Base-by-base conservation (phyloP, 306 rosid species). In the Vigna hirtella region DNA sequence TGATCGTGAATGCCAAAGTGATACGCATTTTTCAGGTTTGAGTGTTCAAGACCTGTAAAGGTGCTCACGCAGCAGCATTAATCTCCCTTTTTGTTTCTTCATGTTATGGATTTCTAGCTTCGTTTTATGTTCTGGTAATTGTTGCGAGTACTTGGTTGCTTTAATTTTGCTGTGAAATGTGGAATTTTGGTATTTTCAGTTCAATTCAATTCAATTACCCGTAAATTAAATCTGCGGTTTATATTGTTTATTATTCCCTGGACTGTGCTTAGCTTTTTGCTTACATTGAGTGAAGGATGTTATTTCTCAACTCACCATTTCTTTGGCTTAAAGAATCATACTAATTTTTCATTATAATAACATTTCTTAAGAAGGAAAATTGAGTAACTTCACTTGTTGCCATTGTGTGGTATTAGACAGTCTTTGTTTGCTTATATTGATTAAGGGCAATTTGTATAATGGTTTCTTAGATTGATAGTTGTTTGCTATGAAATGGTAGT, bases 31-130 rank as follows among this genome's bases (percentile, higher is more conserved):
- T 52, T 79, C 73, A 91, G 96, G 96, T 82, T 87, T 93, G 91
- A 89, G 82, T 55, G 96, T 93, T 50, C 97, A 89, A 82, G 97
- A 92, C 59, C 91, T 84, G 59, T 89, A 82, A 5, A 85, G 73
- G 13, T 49, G 17, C 32, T 47, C 22, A 30, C 32, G 43, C 12
- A 6, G 9, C 20, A 2, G 3, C 64, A 5, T 18, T 15, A 22
- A 1, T 61, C 51, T 26, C 13, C 1, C 22, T 30, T 30, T 34
- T 26, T 4, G 9, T n/a, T 59, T 0, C 72, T 12, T 40, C 1
- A 5, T 30, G 24, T 45, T 43, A 4, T 61, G 61, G n/a, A 59
- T 59, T 30, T 74, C 48, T 10, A 1, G n/a, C 2, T 6, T 28
- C 8, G 3, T 73, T 36, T 47, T 47, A 1, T 45, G 11, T 61